Evolutionary conservation across 2,329 filamentous ascomycete genomes (phyloP).

Genomic region (Ophiocordyceps robertsii): DNA sequence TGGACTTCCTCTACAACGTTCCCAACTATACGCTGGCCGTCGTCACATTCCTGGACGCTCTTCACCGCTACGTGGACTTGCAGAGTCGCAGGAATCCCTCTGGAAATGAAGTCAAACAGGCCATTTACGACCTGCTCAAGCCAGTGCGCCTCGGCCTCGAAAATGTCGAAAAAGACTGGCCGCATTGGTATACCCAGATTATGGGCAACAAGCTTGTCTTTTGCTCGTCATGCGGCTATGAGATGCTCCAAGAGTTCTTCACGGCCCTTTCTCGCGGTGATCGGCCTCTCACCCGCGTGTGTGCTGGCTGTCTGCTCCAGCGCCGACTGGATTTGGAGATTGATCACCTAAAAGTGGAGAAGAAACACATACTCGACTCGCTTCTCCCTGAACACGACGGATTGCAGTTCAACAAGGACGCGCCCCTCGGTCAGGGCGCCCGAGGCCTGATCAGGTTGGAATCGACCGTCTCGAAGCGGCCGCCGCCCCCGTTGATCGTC

Average conservation of each 20-base stretch:
- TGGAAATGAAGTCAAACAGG: slow-evolving; percentile 5
- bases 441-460: slow-evolving; percentile 9
- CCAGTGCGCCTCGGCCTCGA: slow-evolving; percentile 15
- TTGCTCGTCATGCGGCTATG: slow-evolving; percentile 21
- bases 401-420: slow-evolving; percentile 15
- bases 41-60: slow-evolving; percentile 17
- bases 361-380: slow-evolving; percentile 4
- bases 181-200: slow-evolving; percentile 9
- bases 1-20: slow-evolving; percentile 13
- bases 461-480: slow-evolving; percentile 5
- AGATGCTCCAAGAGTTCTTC: slow-evolving; percentile 18
- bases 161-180: slow-evolving; percentile 7
- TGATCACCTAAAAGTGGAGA: slow-evolving; percentile 13
- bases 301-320: slow-evolving; percentile 17
- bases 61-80: slow-evolving; percentile 16
- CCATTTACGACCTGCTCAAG: slow-evolving; percentile 19
- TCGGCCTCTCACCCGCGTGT: slow-evolving; percentile 9
- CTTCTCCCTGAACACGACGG: slow-evolving; percentile 15
- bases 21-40: slow-evolving; percentile 16
- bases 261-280: not conserved
- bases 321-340: slow-evolving; percentile 14
- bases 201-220: slow-evolving; percentile 14
- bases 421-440: slow-evolving; percentile 11
- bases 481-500: not conserved
- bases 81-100: not conserved